Conservation (phyloP, 1,139 yeast genomes). For the Sugiyamaella sp. region DNA sequence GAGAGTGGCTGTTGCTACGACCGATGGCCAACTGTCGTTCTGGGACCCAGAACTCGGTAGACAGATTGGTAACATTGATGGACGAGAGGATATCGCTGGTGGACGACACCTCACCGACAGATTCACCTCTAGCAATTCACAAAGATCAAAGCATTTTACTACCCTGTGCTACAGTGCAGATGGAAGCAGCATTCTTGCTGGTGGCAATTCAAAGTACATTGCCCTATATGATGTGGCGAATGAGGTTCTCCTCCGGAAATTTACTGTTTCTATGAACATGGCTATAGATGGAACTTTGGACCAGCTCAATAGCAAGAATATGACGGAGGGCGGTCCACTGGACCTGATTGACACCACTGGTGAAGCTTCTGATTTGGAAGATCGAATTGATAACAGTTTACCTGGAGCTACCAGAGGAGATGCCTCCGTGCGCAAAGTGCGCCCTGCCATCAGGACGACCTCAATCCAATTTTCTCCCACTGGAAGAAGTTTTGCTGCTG, state of each 20-base stretch:
- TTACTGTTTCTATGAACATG: constrained; percentile 87
- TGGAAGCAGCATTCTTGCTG: constrained; percentile 85
- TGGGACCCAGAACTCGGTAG: constrained; percentile 84
- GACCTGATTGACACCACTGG: constrained; percentile 84
- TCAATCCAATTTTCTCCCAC: constrained; percentile 86
- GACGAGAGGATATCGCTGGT: constrained; percentile 79
- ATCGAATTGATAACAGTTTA: constrained; percentile 68
- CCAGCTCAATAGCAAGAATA: constrained; percentile 71
- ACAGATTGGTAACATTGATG: constrained; percentile 83
- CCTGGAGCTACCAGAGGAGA: constrained; percentile 95
- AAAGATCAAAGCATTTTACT: constrained; percentile 81
- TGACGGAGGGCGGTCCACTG: constrained; percentile 88
- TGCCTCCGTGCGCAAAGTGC: constrained; percentile 70
- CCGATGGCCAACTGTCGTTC: constrained; percentile 83
- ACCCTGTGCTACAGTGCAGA: constrained; percentile 86
- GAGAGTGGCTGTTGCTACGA: constrained; percentile 82
- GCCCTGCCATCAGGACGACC: constrained; percentile 82
- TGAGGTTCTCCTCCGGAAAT: constrained; percentile 80
- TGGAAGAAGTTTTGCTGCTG: constrained; percentile 89
- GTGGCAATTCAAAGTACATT: constrained; percentile 88
- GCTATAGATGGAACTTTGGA: constrained; percentile 86
- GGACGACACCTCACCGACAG: constrained; percentile 86
- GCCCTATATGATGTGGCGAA: constrained; percentile 89
- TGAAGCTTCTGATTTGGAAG: constrained; percentile 84
- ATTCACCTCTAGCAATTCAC: constrained; percentile 76